Evolutionary conservation across 768 basidiomycete species (phyloP), one percentile per base, ranked within the genome.

Genomic region (Xerocomus brunneocitrinus): DNA sequence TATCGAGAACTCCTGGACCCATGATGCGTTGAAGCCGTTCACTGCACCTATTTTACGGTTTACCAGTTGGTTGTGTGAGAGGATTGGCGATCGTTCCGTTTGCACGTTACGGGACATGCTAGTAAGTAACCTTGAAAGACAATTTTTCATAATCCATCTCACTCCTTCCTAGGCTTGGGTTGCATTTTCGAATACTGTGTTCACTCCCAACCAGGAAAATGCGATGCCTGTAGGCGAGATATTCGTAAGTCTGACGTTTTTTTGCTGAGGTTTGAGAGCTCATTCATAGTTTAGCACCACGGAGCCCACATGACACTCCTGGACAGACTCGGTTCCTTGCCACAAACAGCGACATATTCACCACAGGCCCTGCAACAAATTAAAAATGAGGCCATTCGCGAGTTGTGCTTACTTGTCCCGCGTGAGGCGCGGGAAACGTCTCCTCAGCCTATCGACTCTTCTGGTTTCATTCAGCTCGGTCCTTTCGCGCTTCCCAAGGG

Each of bases 281-380:
- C 54, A 69, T 49, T 42, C 34, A 13, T 35, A 58, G 16, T 49
- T 25, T 58, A 97, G 94, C 86, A 90, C 63, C 92, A 99, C 63
- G 95, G 89, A 5, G 95, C 94, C 1, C 83, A 87, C 58, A 89
- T 99, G 91, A 87, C 89, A 1, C 83, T 92, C 63, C 73, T 98
- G 19, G 97, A 99, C 66, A 94, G 95, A 35, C 73, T 98, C 3
- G 84, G 81, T 34, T 85, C 91, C 3, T 74, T 92, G 16, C 85
- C 90, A 45, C 88, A 89, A 65, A 70, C 87, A 35, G 71, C 85
- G 16, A 72, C 83, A 9, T 84, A 86, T 62, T 83, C 91, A 1
- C 66, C 65, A 14, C 75, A 79, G 3, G 77, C 80, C 4, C 64
- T 97, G 25, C 74, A 68, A n/a, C 66, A 71, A n/a, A 73, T 97